Conservation (phyloP, 1,139 yeast genomes). For the Meyerozyma carpophila region DNA sequence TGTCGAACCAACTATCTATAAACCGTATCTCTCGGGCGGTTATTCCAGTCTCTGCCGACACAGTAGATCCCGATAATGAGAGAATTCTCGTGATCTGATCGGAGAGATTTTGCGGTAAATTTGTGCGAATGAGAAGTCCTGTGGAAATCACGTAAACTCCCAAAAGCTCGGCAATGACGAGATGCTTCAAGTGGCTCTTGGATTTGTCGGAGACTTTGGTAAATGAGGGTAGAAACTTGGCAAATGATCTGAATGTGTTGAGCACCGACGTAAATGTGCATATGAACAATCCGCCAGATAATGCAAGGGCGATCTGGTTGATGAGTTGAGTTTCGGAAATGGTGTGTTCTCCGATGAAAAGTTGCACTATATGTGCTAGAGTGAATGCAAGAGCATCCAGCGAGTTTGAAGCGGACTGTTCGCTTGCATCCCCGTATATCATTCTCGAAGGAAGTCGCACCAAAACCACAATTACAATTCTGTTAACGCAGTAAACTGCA, state of each 20-base stretch:
- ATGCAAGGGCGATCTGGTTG: slow-evolving; percentile 56
- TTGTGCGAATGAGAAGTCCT: slow-evolving; percentile 68
- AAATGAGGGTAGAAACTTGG: slow-evolving; percentile 26
- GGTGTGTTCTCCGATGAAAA: slow-evolving; percentile 22
- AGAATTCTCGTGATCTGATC: slow-evolving; percentile 42
- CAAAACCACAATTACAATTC: slow-evolving; percentile 45
- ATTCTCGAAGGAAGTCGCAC: slow-evolving; percentile 30
- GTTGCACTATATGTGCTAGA: slow-evolving; percentile 43
- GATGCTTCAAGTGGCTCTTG: slow-evolving; percentile 34
- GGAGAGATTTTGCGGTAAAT: slow-evolving; percentile 59
- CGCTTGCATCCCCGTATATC: slow-evolving; percentile 9
- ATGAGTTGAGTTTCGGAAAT: slow-evolving; percentile 49
- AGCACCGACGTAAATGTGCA: slow-evolving; percentile 64
- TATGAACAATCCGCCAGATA: slow-evolving; percentile 62
- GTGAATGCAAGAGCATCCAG: slow-evolving; percentile 67
- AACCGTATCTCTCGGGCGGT: slow-evolving; percentile 43
- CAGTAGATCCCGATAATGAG: slow-evolving; percentile 33
- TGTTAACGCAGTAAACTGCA: slow-evolving; percentile 60
- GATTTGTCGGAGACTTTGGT: slow-evolving; percentile 18
- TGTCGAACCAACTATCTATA: slow-evolving; percentile 79
- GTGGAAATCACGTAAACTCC: slow-evolving; percentile 83
- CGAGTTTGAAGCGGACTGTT: slow-evolving; percentile 12
- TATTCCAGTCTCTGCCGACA: slow-evolving; percentile 12
- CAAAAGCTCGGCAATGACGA: slow-evolving; percentile 62
- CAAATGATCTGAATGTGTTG: slow-evolving; percentile 43